phyloP scores from a whole-genome alignment of 2,329 filamentous ascomycete genomes.

The Microcyclospora pomicola region DNA sequence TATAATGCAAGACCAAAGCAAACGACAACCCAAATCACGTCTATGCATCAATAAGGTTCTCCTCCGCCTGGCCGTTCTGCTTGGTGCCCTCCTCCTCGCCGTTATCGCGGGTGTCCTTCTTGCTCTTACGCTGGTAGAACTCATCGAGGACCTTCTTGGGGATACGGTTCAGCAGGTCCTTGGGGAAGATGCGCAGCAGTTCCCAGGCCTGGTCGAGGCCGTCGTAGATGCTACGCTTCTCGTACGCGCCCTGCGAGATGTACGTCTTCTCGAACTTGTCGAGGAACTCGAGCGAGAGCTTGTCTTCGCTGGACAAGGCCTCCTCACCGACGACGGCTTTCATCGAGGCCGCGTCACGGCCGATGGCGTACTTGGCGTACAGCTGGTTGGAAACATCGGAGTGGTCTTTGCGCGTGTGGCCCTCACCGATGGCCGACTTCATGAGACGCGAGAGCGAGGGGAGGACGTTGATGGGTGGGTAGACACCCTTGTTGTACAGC shows the following conservation, averaged over 20 bases:
- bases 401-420: slow-evolving; percentile 91
- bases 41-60: slow-evolving; percentile 1
- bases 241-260: slow-evolving; percentile 83
- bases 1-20: no score
- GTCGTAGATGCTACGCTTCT: slow-evolving; percentile 81
- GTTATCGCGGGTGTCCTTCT: slow-evolving; percentile 34
- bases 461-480: slow-evolving; percentile 96
- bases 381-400: slow-evolving; percentile 98
- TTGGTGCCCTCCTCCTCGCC: slow-evolving; percentile 18
- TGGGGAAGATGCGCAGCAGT: slow-evolving; percentile 90
- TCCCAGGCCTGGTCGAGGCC: slow-evolving; percentile 95
- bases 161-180: slow-evolving; percentile 85
- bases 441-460: slow-evolving; percentile 97
- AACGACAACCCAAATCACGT: neutral
- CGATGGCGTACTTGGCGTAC: slow-evolving; percentile 98
- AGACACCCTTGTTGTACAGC: slow-evolving; percentile 91
- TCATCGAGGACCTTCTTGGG: slow-evolving; percentile 40
- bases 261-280: slow-evolving; percentile 97
- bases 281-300: slow-evolving; percentile 92
- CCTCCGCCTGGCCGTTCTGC: slow-evolving; percentile 18
- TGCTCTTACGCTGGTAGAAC: slow-evolving; percentile 34
- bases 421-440: slow-evolving; percentile 98
- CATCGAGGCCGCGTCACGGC: slow-evolving; percentile 95
- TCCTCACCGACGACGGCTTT: slow-evolving; percentile 99
- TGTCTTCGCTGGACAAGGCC: slow-evolving; percentile 87